phyloP scores from a whole-genome alignment of 108 stramenopile genomes.

The Hondaea fermentalgiana region DNA sequence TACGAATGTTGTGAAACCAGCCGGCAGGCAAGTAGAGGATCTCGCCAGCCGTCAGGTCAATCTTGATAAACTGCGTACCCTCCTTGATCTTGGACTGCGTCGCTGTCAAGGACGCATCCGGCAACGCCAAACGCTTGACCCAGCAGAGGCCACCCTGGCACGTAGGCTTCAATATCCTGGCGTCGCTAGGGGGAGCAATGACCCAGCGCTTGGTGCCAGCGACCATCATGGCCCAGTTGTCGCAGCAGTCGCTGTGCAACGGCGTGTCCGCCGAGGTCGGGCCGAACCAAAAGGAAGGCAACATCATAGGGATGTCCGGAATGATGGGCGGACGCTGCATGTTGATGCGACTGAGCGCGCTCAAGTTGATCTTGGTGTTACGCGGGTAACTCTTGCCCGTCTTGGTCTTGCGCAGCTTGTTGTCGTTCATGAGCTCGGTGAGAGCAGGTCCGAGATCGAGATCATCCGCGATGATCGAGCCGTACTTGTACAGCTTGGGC shows the following conservation, averaged over 20 bases:
- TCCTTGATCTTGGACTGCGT: background rate
- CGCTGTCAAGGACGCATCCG: background rate
- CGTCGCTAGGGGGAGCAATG: background rate
- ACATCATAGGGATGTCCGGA: constrained; percentile 13
- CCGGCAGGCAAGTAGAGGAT: constrained; percentile 6
- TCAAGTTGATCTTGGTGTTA: background rate
- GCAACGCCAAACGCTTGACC: background rate
- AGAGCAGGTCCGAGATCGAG: background rate
- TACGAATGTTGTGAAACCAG: background rate
- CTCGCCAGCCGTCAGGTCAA: background rate
- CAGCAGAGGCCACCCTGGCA: constrained; percentile 9
- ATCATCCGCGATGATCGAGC: background rate
- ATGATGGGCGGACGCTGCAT: constrained; percentile 5
- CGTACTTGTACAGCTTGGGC: constrained; percentile 16
- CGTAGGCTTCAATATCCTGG: background rate
- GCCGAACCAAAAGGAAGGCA: background rate
- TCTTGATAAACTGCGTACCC: background rate
- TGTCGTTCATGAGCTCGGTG: background rate
- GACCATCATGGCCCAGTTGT: constrained; percentile 21
- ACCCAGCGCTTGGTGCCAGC: constrained; percentile 3
- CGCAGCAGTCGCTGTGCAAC: constrained; percentile 10
- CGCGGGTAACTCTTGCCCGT: background rate
- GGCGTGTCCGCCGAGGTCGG: background rate
- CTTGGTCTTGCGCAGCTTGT: background rate
- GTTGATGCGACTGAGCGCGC: background rate